phyloP scores from a whole-genome alignment of 2,329 filamentous ascomycete genomes.

The Penicillium paneum region DNA sequence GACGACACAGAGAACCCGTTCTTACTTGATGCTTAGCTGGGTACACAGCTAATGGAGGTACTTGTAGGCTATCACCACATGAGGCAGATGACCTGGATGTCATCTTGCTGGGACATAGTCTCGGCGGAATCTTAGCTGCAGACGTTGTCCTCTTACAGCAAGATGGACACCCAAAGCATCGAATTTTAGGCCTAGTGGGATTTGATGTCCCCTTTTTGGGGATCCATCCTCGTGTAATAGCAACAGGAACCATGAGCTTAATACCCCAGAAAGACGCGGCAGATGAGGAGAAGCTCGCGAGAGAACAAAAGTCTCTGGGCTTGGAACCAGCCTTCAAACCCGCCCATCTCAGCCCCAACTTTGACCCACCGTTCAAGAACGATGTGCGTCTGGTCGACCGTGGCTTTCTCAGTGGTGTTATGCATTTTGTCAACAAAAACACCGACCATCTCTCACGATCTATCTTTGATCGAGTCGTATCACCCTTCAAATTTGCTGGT shows the following conservation, averaged over 20 bases:
- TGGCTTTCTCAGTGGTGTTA: constrained; percentile 59
- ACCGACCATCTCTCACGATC: constrained; percentile 68
- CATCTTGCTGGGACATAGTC: constrained; percentile 80
- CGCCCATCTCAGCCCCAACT: constrained; percentile 55
- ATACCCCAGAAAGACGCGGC: constrained; percentile 48
- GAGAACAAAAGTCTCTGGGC: constrained; percentile 19
- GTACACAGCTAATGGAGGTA: not conserved
- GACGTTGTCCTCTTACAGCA: constrained; percentile 66
- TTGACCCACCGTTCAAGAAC: constrained; percentile 72
- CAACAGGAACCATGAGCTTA: constrained; percentile 75
- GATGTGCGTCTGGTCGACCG: constrained; percentile 68
- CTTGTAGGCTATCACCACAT: constrained; percentile 66
- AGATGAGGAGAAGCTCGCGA: constrained; percentile 17
- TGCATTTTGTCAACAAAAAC: constrained; percentile 81
- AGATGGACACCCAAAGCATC: constrained; percentile 52
- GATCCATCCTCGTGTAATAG: constrained; percentile 81
- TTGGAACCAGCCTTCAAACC: constrained; percentile 21
- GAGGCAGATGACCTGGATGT: constrained; percentile 72
- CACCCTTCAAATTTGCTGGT: constrained; percentile 78
- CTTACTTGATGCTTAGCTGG: not conserved
- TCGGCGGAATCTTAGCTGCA: constrained; percentile 79
- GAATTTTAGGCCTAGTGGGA: constrained; percentile 74
- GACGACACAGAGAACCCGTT: not conserved
- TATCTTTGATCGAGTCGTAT: constrained; percentile 69
- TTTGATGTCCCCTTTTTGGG: constrained; percentile 86